A percentile compares a stretch with the other conserved stretches of the same genome.
phyloP scores from a whole-genome alignment of 2,329 filamentous ascomycete genomes.

The Cladosporium sp. region DNA sequence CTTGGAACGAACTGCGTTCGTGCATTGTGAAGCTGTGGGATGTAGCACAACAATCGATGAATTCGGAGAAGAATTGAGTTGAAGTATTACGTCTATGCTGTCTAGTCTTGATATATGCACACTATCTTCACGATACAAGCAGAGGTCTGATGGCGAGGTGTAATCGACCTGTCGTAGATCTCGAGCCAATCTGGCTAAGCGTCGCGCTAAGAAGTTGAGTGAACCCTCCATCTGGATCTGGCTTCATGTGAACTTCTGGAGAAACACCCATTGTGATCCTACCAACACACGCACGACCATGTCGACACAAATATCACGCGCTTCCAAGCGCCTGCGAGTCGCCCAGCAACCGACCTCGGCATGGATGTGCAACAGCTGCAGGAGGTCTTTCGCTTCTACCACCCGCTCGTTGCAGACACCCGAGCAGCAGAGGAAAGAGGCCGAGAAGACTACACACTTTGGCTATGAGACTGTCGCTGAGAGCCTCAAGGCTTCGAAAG shows the following conservation, averaged over 20 bases:
- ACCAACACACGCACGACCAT: not conserved
- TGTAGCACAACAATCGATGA: too few relatives aligned
- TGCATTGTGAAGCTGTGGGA: not conserved
- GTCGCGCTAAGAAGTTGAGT: conserved; percentile 7
- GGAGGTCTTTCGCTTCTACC: conserved; percentile 10
- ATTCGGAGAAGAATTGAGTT: too few relatives aligned
- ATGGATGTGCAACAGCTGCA: conserved; percentile 15
- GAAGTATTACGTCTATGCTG: too few relatives aligned
- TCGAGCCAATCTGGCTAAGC: not conserved
- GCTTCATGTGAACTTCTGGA: conserved; percentile 8
- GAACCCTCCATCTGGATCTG: conserved; percentile 1
- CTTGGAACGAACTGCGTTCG: not conserved
- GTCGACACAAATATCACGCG: conserved; percentile 21
- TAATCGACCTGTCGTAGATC: not conserved
- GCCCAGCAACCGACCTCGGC: conserved; percentile 1
- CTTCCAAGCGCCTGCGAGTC: conserved; percentile 30
- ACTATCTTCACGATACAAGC: too few relatives aligned
- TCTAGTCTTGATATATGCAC: too few relatives aligned
- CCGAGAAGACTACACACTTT: conserved; percentile 74
- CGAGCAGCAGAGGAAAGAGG: conserved; percentile 34
- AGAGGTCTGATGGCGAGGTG: not conserved
- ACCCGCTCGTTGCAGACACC: conserved; percentile 25
- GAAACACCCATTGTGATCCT: not conserved
- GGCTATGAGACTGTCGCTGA: conserved; percentile 83
- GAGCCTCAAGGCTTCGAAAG: conserved; percentile 67